Percentiles rank a stretch among this genome's conserved stretches.
Evolutionary conservation across 768 basidiomycete species (phyloP).

Genomic region (Russula compacta): DNA sequence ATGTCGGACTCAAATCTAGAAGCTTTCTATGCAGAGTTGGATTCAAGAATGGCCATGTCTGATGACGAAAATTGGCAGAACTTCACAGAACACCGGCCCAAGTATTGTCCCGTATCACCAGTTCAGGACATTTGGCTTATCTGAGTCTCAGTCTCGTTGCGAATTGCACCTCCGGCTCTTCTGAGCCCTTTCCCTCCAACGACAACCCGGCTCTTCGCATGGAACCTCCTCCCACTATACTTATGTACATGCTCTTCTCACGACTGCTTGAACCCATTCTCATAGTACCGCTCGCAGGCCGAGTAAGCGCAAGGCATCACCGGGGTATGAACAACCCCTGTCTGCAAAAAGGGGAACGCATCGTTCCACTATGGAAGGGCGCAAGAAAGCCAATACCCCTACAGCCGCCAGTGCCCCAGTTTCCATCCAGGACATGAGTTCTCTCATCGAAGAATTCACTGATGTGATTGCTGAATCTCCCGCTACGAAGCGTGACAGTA

Average conservation of each 20-base stretch:
- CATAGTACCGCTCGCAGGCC: slow-evolving; percentile 1
- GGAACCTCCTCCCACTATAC: background rate
- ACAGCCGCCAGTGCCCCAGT: background rate
- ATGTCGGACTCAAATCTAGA: background rate
- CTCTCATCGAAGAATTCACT: slow-evolving; percentile 13
- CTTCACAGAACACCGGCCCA: background rate
- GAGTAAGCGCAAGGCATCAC: slow-evolving; percentile 4
- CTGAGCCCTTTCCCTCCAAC: background rate
- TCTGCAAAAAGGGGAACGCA: background rate
- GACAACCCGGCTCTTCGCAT: background rate
- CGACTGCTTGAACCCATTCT: background rate
- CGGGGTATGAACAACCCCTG: background rate
- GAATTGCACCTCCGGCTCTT: background rate
- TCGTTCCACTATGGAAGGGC: background rate
- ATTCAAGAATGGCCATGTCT: slow-evolving; percentile 16
- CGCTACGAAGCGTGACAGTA: background rate
- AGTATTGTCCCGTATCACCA: background rate
- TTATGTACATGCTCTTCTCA: background rate
- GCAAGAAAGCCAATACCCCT: background rate
- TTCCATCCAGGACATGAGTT: background rate
- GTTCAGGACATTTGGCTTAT: background rate
- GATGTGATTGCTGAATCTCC: background rate
- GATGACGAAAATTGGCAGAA: slow-evolving; percentile 1
- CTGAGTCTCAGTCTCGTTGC: background rate
- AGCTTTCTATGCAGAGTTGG: slow-evolving; percentile 17